Evolutionary conservation across 225 moss, liverwort and hornwort genomes (phyloP), one percentile per base, ranked within the genome.

Genomic region (Pseudisothecium myosuroides): DNA sequence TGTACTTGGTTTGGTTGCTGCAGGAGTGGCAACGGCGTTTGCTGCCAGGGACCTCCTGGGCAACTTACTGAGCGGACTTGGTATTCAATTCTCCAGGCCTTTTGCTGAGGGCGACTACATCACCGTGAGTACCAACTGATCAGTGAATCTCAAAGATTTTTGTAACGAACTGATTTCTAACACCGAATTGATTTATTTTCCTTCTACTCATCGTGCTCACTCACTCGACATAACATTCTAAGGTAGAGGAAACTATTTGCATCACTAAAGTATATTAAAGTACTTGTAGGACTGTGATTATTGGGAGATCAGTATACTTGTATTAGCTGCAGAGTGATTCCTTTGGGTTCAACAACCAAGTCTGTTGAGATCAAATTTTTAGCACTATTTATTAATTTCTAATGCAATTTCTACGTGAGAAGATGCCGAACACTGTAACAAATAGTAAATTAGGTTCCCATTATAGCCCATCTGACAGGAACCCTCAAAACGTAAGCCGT

Each of bases 11-110:
- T 81, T 84, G 55, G 29, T 68, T 50, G 52, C 68, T 92, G 80
- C 94, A 98, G 98, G 98, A 66, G 91, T 97, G 87, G 98, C 98
- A n/a, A 96, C 97, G 63, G 98, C 97, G 45, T 97, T 98, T 86
- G 98, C 97, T 39, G 98, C 98, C 11, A 93, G 94, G 85, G 98
- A 98, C 82, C 75, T 98, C 21, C 82, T 98, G 29, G 98, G 98
- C 37, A 98, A 98, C 77, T 66, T 98, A 29, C 86, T 98, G 28
- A 95, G 96, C 41, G 98, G 98, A 81, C 85, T 98, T n/a, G 83
- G 93, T 26, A 95, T 98, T 62, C 90, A 94, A 43, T 97, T 97
- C 71, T 93, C 95, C 17, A 95, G 94, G 41, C 97, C 97, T 75
- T 98, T 98, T 58, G 83, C 89, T 76, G 93, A 92, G 60, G 98